Percentiles rank a stretch among this genome's conserved stretches.
Conservation (phyloP, 164 flowering plant genomes). For the Magnolia sinica region DNA sequence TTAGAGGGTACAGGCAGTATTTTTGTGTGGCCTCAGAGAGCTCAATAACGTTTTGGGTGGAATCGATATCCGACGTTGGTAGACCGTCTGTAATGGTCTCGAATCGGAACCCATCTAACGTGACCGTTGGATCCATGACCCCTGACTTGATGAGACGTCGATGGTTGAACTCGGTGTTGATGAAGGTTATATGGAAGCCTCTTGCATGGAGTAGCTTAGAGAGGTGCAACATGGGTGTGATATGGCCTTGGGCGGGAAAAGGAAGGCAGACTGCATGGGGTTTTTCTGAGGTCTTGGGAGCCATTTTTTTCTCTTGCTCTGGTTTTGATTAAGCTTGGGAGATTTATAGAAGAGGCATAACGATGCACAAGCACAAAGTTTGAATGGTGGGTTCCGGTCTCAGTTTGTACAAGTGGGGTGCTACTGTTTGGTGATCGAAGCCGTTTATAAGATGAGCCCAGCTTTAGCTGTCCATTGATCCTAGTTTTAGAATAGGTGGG, state of each 20-base stretch:
- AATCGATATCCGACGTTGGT: conserved; percentile 20
- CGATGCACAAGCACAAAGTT: too few species aligned
- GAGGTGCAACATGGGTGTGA: conserved; percentile 26
- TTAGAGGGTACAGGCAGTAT: conserved; percentile 14
- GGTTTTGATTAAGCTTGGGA: neutral
- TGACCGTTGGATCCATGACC: conserved; percentile 21
- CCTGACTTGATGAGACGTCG: conserved; percentile 25
- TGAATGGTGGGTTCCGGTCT: too few species aligned
- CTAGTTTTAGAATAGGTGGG: too few species aligned
- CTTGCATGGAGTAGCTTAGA: conserved; percentile 21
- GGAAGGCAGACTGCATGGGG: conserved; percentile 28
- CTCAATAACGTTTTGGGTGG: conserved; percentile 10
- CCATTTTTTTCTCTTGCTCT: neutral
- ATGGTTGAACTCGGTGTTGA: conserved; percentile 43
- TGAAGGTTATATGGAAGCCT: conserved; percentile 35
- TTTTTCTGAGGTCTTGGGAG: neutral
- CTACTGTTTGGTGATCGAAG: too few species aligned
- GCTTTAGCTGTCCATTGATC: too few species aligned
- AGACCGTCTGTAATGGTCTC: conserved; percentile 33
- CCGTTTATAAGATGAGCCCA: too few species aligned
- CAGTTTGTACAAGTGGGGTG: too few species aligned
- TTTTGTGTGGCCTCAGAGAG: conserved; percentile 19
- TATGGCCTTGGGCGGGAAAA: conserved; percentile 29
- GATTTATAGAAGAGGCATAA: too few species aligned
- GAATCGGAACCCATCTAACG: conserved; percentile 24